Percentiles rank a stretch among this genome's conserved stretches.
phyloP scores from a whole-genome alignment of 2,329 filamentous ascomycete genomes.

The Arthrinium puccinioides region DNA sequence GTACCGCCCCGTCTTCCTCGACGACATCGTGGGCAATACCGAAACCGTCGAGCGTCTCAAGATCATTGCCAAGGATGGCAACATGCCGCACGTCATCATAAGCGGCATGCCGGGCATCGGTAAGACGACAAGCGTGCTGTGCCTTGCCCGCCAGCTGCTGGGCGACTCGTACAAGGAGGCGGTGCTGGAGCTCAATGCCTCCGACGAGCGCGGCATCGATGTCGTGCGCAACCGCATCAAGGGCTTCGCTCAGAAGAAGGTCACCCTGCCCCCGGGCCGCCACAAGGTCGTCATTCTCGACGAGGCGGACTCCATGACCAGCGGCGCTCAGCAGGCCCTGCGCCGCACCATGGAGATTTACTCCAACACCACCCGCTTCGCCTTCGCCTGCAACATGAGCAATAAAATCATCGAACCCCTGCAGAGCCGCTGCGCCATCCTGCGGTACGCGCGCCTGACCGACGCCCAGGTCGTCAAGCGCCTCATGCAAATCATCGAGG shows the following conservation, averaged over 20 bases:
- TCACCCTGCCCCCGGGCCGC: constrained; percentile 80
- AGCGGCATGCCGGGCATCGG: constrained; percentile 99
- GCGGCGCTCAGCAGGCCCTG: constrained; percentile 89
- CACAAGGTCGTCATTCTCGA: constrained; percentile 98
- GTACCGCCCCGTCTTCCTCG: constrained; percentile 88
- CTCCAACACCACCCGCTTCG: constrained; percentile 90
- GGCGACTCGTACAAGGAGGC: constrained; percentile 96
- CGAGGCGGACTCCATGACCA: constrained; percentile 97
- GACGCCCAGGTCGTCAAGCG: constrained; percentile 90
- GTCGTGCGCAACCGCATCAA: constrained; percentile 97
- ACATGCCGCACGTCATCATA: constrained; percentile 99
- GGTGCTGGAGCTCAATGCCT: constrained; percentile 91
- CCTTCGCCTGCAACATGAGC: constrained; percentile 96
- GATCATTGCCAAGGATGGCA: constrained; percentile 96
- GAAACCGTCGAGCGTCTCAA: constrained; percentile 96
- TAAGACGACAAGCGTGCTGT: constrained; percentile 94
- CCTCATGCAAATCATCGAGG: constrained; percentile 84
- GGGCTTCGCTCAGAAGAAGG: constrained; percentile 97
- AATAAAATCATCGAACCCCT: constrained; percentile 99
- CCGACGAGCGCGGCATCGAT: constrained; percentile 94
- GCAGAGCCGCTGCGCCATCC: constrained; percentile 91
- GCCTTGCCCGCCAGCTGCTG: constrained; percentile 82
- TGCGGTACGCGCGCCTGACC: constrained; percentile 86
- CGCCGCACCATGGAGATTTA: constrained; percentile 98
- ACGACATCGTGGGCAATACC: constrained; percentile 95